Conservation (phyloP, 148 eudicot species). For the Fagopyrum homotropicum region DNA sequence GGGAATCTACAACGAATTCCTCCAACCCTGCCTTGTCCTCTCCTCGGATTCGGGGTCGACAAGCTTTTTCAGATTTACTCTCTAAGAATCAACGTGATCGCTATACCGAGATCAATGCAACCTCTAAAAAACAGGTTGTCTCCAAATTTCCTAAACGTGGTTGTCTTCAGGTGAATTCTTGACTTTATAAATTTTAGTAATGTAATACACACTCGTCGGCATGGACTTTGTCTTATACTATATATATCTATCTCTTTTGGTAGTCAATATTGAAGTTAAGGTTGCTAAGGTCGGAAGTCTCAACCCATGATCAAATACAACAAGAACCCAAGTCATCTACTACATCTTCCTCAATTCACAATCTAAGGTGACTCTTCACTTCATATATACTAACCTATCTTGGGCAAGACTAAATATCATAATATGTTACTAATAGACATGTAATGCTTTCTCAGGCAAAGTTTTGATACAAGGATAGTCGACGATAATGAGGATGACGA, state of each 20-base stretch:
- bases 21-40: conserved; percentile 23
- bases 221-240: neutral
- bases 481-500: neutral
- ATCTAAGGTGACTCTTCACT: neutral
- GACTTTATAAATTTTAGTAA: neutral
- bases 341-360: neutral
- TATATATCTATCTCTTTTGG: neutral
- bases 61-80: conserved; percentile 43
- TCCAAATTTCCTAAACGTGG: conserved; percentile 61
- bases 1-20: conserved; percentile 6
- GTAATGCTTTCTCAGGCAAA: neutral
- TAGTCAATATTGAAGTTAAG: conserved; percentile 52
- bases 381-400: neutral
- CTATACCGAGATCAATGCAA: conserved; percentile 39
- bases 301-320: conserved; percentile 13
- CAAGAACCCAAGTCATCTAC: neutral
- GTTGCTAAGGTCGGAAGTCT: conserved; percentile 32
- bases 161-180: conserved; percentile 53
- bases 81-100: conserved; percentile 43
- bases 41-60: conserved; percentile 61
- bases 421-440: neutral
- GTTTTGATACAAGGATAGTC: neutral
- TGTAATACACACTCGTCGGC: neutral
- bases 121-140: conserved; percentile 36
- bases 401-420: too few species aligned